These are phyloP conservation scores for Phanerochaete carnosa DNA, from an alignment of 768 basidiomycete genomes.

Conservation along the genomic window DNA sequence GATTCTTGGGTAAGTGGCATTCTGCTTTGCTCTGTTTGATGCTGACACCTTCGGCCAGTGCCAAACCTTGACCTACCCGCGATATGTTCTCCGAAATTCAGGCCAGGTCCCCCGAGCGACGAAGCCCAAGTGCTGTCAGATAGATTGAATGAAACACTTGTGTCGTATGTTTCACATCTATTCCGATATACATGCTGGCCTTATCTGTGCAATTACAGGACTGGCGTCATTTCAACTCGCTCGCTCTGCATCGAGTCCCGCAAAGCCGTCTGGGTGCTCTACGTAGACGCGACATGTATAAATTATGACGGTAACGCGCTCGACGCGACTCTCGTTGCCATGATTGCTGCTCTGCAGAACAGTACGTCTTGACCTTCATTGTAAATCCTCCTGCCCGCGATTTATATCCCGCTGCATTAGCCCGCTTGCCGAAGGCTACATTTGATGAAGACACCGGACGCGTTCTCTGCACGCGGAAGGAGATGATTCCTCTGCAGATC, in stretches of 20 bases:
- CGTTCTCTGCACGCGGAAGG: slow-evolving; percentile 58
- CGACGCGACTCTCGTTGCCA: slow-evolving; percentile 85
- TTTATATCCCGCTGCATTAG: slow-evolving; percentile 32
- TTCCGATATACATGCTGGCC: slow-evolving; percentile 1
- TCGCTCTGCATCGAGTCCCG: slow-evolving; percentile 78
- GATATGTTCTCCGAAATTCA: slow-evolving; percentile 90
- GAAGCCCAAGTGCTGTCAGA: slow-evolving; percentile 92
- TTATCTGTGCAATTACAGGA: slow-evolving; percentile 37
- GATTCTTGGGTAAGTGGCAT: slow-evolving; percentile 70
- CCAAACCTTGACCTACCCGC: slow-evolving; percentile 95
- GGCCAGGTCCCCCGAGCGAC: slow-evolving; percentile 91
- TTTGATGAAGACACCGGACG: slow-evolving; percentile 65
- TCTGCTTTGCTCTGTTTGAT: background rate
- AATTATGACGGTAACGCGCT: slow-evolving; percentile 97
- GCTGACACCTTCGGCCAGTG: slow-evolving; percentile 43
- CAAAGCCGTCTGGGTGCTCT: slow-evolving; percentile 89
- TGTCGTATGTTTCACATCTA: slow-evolving; percentile 48
- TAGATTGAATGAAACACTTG: slow-evolving; percentile 72
- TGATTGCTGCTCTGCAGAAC: slow-evolving; percentile 82
- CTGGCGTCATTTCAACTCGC: slow-evolving; percentile 57
- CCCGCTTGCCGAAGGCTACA: slow-evolving; percentile 64
- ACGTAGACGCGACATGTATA: slow-evolving; percentile 91
- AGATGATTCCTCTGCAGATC: slow-evolving; percentile 45
- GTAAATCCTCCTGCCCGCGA: background rate
- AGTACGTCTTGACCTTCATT: slow-evolving; percentile 45